A percentile compares a stretch with the other conserved stretches of the same genome.
phyloP scores from a whole-genome alignment of 768 basidiomycete genomes.

The Sporobolomyces phaffii region DNA sequence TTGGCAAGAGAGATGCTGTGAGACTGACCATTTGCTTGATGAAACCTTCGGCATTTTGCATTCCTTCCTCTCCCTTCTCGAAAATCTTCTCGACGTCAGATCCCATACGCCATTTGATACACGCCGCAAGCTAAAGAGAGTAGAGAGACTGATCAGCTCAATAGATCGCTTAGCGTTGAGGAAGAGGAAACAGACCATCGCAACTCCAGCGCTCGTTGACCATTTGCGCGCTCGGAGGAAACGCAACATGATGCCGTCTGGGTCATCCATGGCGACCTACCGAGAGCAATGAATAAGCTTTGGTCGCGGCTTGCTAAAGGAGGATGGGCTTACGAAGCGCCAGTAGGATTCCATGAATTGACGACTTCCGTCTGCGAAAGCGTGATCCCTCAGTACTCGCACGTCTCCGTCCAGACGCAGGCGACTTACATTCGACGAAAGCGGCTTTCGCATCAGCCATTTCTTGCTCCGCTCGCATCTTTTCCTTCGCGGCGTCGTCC shows the following conservation, averaged over 20 bases:
- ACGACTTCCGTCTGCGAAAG: slow-evolving; percentile 37
- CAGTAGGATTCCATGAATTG: slow-evolving; percentile 38
- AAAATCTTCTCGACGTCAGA: slow-evolving; percentile 40
- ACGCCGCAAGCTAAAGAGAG: slow-evolving; percentile 25
- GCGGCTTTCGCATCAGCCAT: slow-evolving; percentile 35
- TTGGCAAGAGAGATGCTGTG: no score
- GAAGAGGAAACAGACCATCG: slow-evolving; percentile 29
- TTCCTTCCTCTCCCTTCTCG: slow-evolving; percentile 38
- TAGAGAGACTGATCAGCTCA: background rate
- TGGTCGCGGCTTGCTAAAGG: background rate
- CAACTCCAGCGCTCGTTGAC: slow-evolving; percentile 36
- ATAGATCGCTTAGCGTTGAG: no score
- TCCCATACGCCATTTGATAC: slow-evolving; percentile 41
- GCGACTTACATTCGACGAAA: slow-evolving; percentile 29
- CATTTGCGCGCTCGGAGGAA: slow-evolving; percentile 41
- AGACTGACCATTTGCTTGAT: slow-evolving; percentile 35
- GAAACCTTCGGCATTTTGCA: slow-evolving; percentile 36
- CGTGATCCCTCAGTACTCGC: no score
- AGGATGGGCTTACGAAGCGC: slow-evolving; percentile 24
- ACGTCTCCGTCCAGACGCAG: no score
- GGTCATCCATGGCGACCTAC: slow-evolving; percentile 33
- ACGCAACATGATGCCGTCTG: slow-evolving; percentile 37
- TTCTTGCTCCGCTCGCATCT: slow-evolving; percentile 28
- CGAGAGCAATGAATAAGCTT: no score
- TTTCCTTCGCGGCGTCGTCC: slow-evolving; percentile 39